These are phyloP conservation scores for Suillus brevipes DNA, from an alignment of 768 basidiomycete species.

Conservation along the genomic window DNA sequence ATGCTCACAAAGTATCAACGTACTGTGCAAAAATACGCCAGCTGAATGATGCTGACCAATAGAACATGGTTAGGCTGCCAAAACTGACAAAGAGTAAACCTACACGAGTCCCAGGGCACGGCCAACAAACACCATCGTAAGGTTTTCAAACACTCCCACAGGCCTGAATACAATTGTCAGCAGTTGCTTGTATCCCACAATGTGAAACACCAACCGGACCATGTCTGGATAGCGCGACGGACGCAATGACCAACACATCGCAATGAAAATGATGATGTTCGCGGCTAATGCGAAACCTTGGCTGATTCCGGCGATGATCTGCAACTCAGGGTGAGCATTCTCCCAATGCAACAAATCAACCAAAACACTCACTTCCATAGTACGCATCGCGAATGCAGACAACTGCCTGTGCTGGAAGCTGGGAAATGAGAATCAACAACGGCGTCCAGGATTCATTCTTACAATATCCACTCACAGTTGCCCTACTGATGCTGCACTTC, in stretches of 20 bases:
- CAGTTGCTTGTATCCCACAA: neutral
- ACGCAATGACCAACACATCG: slow-evolving; percentile 24
- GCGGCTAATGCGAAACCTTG: slow-evolving; percentile 11
- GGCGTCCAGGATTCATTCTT: neutral
- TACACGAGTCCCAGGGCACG: slow-evolving; percentile 28
- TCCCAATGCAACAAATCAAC: neutral
- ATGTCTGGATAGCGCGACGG: slow-evolving; percentile 18
- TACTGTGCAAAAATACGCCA: slow-evolving; percentile 21
- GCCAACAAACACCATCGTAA: slow-evolving; percentile 10
- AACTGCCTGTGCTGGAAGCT: slow-evolving; percentile 25
- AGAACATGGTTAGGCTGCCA: neutral
- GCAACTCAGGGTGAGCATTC: neutral
- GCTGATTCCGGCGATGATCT: slow-evolving; percentile 20
- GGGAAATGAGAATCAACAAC: slow-evolving; percentile 17
- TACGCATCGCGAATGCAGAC: slow-evolving; percentile 18
- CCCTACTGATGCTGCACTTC: slow-evolving; percentile 18
- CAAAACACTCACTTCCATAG: slow-evolving; percentile 21
- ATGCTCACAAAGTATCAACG: neutral
- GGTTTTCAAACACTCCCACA: slow-evolving; percentile 5
- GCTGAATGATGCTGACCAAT: slow-evolving; percentile 19
- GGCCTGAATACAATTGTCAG: slow-evolving; percentile 15
- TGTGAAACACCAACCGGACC: slow-evolving; percentile 13
- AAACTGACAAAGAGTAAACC: slow-evolving; percentile 9
- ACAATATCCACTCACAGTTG: slow-evolving; percentile 24
- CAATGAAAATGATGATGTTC: slow-evolving; percentile 16